Base-by-base conservation (phyloP, 148 eudicot species). In the Fagopyrum esculentum region DNA sequence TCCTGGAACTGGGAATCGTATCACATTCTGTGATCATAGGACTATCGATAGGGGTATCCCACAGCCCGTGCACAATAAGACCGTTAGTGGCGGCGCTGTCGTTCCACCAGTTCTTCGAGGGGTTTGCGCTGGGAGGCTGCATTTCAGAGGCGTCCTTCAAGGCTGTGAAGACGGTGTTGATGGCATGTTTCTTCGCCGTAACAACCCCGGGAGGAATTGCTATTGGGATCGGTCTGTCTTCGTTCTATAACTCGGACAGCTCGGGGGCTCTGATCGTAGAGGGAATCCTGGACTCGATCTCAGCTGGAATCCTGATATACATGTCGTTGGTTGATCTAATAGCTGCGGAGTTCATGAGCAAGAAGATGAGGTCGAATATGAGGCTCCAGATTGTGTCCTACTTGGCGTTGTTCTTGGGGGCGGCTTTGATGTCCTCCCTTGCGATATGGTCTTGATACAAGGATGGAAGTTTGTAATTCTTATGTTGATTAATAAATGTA, bases 21-120 rank as follows among this genome's bases (percentile, higher is more conserved):
- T 84, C 83, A 2, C 87, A 85, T 69, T 85, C 87, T 6, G 83
- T 85, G 3, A 85, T 85, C 15, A 85, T 85, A 35, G 87, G 87
- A 4, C 71, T 85, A 12, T 74, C 85, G 13, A 30, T 85, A 35
- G 87, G 87, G 3, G 79, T 84, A 6, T 80, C 85, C 11, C 79
- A 82, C 7, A 76, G 78, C 6, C 73, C 83, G 0, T 61, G 73
- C 6, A 78, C 80, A 9, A 85, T 85, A 16, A 78, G 83, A 15
- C 83, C 87, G 2, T 75, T 85, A 1, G 78, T 85, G 74, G 83
- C 79, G 0, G 87, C 87, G 17, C 56, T 85, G 56, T 82, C 83
- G 9, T 85, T 85, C 73, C 85, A 85, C 79, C 87, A 85, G 52
- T 78, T 82, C 63, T 85, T 85, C 16, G 87, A 85, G 74, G 87